Conservation (phyloP, 2,329 filamentous ascomycete species). For the Coniochaeta sp. region DNA sequence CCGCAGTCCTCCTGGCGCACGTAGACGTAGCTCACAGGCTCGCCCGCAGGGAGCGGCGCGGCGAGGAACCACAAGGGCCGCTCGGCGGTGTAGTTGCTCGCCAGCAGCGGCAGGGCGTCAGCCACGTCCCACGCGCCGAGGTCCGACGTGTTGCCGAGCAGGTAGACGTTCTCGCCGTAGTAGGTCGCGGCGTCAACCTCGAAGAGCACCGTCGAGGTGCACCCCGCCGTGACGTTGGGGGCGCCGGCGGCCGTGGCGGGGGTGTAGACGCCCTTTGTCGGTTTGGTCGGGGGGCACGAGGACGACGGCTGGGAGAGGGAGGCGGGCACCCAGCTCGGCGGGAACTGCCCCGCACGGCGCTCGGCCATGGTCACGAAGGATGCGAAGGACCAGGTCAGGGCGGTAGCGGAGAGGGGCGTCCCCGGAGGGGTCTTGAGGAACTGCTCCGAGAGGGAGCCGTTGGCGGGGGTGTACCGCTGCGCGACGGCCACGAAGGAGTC, state of each 20-base stretch:
- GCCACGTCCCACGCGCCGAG: slow-evolving; percentile 35
- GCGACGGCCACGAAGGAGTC: slow-evolving; percentile 56
- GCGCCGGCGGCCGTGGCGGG: slow-evolving; percentile 27
- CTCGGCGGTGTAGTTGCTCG: slow-evolving; percentile 30
- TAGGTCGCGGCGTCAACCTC: slow-evolving; percentile 37
- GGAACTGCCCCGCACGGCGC: slow-evolving; percentile 27
- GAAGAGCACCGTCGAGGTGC: slow-evolving; percentile 32
- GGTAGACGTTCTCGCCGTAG: slow-evolving; percentile 38
- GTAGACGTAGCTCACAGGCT: slow-evolving; percentile 37
- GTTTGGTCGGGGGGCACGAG: slow-evolving; percentile 17
- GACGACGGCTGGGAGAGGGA: slow-evolving; percentile 15
- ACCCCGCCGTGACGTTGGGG: slow-evolving; percentile 21
- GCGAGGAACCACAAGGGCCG: slow-evolving; percentile 35
- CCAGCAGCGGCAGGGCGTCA: slow-evolving; percentile 28
- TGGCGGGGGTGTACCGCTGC: slow-evolving; percentile 51
- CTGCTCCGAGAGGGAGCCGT: slow-evolving; percentile 54
- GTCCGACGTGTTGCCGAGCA: slow-evolving; percentile 32
- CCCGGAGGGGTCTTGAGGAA: slow-evolving; percentile 31
- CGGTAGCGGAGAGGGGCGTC: slow-evolving; percentile 33
- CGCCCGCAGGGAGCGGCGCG: slow-evolving; percentile 30
- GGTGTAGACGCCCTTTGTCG: slow-evolving; percentile 21
- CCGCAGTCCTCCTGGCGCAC: slow-evolving; percentile 34
- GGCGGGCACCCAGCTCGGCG: slow-evolving; percentile 19
- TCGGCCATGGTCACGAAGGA: slow-evolving; percentile 38
- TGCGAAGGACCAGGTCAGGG: slow-evolving; percentile 47